Evolutionary conservation across 78 protist species (phyloP).

Genomic region (Dictyostelium purpureum): DNA sequence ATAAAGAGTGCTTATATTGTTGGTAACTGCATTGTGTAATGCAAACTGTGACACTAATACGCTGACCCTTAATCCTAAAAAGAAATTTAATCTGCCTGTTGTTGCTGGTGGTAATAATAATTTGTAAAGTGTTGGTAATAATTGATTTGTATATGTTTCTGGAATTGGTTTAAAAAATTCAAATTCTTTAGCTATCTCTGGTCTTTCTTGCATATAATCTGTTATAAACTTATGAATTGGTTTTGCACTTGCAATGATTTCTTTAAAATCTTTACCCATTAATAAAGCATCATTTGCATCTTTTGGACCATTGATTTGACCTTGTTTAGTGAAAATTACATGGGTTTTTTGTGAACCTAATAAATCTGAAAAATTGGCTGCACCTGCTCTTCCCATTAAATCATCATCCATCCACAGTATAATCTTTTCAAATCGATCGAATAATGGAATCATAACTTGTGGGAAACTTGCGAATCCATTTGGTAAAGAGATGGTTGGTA

Average conservation of each 20-base stretch:
- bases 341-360: slow-evolving; percentile 72
- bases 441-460: slow-evolving; percentile 32
- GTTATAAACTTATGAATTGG: no score
- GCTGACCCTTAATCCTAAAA: no score
- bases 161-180: no score
- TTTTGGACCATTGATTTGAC: slow-evolving; percentile 68
- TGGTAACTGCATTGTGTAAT: no score
- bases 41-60: no score
- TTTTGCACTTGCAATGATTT: slow-evolving; percentile 54
- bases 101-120: no score
- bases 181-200: no score
- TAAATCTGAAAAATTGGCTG: slow-evolving; percentile 80
- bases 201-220: no score
- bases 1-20: no score
- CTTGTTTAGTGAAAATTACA: slow-evolving; percentile 51
- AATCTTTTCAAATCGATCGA: slow-evolving; percentile 82
- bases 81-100: no score
- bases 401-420: slow-evolving; percentile 91
- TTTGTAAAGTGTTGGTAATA: no score
- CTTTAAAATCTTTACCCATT: slow-evolving; percentile 26
- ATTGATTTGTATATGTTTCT: no score
- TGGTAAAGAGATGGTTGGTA: slow-evolving; percentile 89
- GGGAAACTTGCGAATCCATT: slow-evolving; percentile 85
- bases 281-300: slow-evolving; percentile 89
- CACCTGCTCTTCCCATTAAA: slow-evolving; percentile 84